A percentile compares a stretch with the other conserved stretches of the same genome.
Evolutionary conservation across 192 early-diverging fungal genomes (phyloP).

Genomic region (Gigaspora rosea): DNA sequence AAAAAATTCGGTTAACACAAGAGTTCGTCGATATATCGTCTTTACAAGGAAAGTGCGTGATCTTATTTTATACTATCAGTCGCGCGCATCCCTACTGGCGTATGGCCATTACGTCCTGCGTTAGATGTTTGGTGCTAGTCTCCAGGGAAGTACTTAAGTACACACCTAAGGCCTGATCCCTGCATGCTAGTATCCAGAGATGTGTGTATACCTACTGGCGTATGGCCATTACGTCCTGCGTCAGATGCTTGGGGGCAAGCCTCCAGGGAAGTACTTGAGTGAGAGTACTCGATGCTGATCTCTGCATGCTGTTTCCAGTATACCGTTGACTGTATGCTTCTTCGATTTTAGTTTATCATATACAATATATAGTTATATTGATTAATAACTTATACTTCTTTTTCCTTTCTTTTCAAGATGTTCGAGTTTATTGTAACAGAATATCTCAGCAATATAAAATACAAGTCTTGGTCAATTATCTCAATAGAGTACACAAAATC

Average conservation of each 20-base stretch:
- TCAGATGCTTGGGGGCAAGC: constrained; percentile 33
- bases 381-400: constrained; percentile 2
- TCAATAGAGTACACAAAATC: constrained; percentile 33
- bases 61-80: constrained; percentile 29
- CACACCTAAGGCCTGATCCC: constrained; percentile 27
- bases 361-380: constrained; percentile 15
- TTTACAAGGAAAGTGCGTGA: constrained; percentile 30
- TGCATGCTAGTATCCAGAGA: constrained; percentile 36
- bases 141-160: constrained; percentile 31
- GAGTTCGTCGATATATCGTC: neutral
- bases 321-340: constrained; percentile 30
- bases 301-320: constrained; percentile 37
- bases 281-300: constrained; percentile 15
- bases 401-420: constrained; percentile 23
- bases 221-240: constrained; percentile 37
- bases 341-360: constrained; percentile 19
- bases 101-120: constrained; percentile 33
- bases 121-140: constrained; percentile 38
- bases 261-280: constrained; percentile 21
- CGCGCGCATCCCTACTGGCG: constrained; percentile 36
- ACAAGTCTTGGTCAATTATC: constrained; percentile 30
- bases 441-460: constrained; percentile 23
- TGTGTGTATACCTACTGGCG: constrained; percentile 36
- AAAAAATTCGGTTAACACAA: neutral
- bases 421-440: constrained; percentile 3